A percentile compares a stretch with the other conserved stretches of the same genome.
Evolutionary conservation across 2,329 filamentous ascomycete genomes (phyloP).

Genomic region (Neocatenulostroma microsporum): DNA sequence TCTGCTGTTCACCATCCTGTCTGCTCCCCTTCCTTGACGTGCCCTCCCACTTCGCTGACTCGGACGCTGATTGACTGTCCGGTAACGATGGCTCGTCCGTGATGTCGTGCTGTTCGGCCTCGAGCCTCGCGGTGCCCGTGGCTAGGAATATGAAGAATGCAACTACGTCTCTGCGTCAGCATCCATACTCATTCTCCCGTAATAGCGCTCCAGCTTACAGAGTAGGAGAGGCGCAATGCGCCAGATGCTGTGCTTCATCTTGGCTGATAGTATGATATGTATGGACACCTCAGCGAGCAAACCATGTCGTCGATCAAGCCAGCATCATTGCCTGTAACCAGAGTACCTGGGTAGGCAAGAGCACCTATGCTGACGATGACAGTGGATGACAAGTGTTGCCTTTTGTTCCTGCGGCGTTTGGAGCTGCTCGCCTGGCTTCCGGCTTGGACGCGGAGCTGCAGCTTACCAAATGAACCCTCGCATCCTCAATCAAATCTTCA

Average conservation of each 20-base stretch:
- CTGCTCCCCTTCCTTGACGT: slow-evolving; percentile 4
- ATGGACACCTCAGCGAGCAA: background rate
- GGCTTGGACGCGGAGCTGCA: too few species aligned
- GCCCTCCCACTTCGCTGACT: slow-evolving; percentile 10
- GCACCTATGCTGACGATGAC: too few species aligned
- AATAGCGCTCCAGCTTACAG: too few species aligned
- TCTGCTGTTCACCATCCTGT: slow-evolving; percentile 1
- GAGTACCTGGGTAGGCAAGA: too few species aligned
- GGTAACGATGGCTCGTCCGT: too few species aligned
- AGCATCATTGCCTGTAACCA: too few species aligned
- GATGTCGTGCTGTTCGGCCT: slow-evolving; percentile 6
- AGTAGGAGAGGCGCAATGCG: slow-evolving; percentile 18
- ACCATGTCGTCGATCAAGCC: slow-evolving; percentile 2
- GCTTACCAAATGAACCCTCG: too few species aligned
- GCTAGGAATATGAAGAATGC: slow-evolving; percentile 17
- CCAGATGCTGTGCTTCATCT: slow-evolving; percentile 16
- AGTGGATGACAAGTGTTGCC: too few species aligned
- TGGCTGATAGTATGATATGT: slow-evolving; percentile 6
- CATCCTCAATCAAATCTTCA: too few species aligned
- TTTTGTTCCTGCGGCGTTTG: too few species aligned
- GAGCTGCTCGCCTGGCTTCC: too few species aligned
- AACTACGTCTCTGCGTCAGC: slow-evolving; percentile 12
- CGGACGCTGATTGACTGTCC: slow-evolving; percentile 7
- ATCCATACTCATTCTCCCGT: too few species aligned
- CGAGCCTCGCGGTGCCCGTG: slow-evolving; percentile 8